phyloP scores from a whole-genome alignment of 192 early-diverging fungal genomes.

The Umbelopsis vinacea region DNA sequence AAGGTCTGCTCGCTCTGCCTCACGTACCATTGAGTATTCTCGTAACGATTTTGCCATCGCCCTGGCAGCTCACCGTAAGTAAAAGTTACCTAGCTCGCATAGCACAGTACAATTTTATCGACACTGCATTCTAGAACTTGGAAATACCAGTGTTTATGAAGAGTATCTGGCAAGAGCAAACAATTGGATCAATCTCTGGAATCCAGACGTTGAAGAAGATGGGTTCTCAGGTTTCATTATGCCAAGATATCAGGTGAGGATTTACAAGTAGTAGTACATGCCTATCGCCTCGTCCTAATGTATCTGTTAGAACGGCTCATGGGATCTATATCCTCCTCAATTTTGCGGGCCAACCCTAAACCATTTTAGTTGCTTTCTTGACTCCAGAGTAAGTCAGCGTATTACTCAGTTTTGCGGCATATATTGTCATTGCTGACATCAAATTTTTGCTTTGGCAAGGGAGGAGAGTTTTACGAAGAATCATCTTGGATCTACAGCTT shows the following conservation, averaged over 20 bases:
- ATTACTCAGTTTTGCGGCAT: background rate
- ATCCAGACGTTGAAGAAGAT: conserved; percentile 22
- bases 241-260: conserved; percentile 28
- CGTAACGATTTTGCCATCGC: conserved; percentile 40
- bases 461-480: conserved; percentile 43
- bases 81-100: too few relatives aligned
- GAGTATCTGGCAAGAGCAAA: conserved; percentile 25
- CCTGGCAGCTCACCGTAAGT: conserved; percentile 22
- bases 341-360: conserved; percentile 9
- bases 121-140: background rate
- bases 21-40: conserved; percentile 41
- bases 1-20: background rate
- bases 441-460: background rate
- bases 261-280: too few relatives aligned
- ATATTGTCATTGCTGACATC: background rate
- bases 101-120: background rate
- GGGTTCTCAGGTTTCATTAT: conserved; percentile 36
- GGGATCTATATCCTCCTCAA: conserved; percentile 9
- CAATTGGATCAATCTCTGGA: conserved; percentile 44
- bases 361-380: conserved; percentile 13
- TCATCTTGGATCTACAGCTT: conserved; percentile 45
- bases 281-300: too few relatives aligned
- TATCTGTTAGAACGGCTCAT: background rate
- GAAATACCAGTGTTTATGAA: background rate
- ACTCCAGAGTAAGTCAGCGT: background rate